Percentiles rank a stretch among this genome's conserved stretches.
Conservation (phyloP, 306 rosid species). For the Prunus mira region DNA sequence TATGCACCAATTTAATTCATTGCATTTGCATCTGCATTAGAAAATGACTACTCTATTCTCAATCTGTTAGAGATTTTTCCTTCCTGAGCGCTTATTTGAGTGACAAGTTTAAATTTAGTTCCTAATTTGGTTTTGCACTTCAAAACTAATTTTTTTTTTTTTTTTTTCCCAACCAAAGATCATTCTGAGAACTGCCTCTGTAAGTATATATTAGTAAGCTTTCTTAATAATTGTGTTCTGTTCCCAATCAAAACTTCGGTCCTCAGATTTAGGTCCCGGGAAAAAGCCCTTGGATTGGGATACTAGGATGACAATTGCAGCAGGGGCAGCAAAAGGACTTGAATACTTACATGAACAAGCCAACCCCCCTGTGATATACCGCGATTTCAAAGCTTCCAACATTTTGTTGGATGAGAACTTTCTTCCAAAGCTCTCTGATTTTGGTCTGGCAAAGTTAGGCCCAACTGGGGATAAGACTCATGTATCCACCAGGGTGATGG, state of each 20-base stretch:
- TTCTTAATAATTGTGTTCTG: background rate
- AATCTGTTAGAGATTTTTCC: background rate
- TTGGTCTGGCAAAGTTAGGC: conserved; percentile 92
- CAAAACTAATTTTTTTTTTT: too few relatives aligned
- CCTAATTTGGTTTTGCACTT: too few relatives aligned
- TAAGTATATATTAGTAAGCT: background rate
- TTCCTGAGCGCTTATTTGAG: background rate
- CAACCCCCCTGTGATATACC: conserved; percentile 81
- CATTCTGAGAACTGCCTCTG: too few relatives aligned
- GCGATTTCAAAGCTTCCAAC: conserved; percentile 88
- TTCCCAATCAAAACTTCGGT: background rate
- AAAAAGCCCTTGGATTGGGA: conserved; percentile 68
- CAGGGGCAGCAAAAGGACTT: conserved; percentile 88
- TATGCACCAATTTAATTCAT: conserved; percentile 13
- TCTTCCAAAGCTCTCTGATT: conserved; percentile 85
- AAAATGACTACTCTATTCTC: background rate
- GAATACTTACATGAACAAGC: conserved; percentile 82
- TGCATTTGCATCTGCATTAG: background rate
- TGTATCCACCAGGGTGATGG: conserved; percentile 96
- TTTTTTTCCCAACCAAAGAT: too few relatives aligned
- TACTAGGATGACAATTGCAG: conserved; percentile 81
- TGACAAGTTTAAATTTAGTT: too few relatives aligned
- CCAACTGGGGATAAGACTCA: conserved; percentile 86
- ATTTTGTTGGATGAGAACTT: conserved; percentile 71
- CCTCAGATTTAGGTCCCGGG: conserved; percentile 40